Percentiles rank a stretch among this genome's conserved stretches.
Conservation (phyloP, 2,329 filamentous ascomycete species). For the Albophoma yamanashiensis region DNA sequence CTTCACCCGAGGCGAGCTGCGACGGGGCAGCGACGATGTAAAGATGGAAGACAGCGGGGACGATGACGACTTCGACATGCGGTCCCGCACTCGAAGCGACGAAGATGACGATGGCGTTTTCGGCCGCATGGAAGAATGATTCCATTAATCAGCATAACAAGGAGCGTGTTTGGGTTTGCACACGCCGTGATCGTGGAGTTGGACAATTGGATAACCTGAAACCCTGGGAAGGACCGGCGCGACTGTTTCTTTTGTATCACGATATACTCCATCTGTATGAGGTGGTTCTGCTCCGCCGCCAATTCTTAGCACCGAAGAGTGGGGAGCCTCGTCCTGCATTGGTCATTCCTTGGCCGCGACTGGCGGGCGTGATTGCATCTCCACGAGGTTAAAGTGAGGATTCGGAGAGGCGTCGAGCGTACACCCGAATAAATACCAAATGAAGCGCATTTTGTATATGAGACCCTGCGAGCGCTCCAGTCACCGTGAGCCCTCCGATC, state of each 20-base stretch:
- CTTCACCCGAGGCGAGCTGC: conserved; percentile 50
- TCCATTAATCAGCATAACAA: conserved; percentile 6
- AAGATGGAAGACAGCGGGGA: conserved; percentile 62
- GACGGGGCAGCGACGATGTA: conserved; percentile 42
- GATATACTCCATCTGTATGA: conserved; percentile 31
- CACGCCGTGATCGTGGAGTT: conserved; percentile 18
- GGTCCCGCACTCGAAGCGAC: conserved; percentile 56
- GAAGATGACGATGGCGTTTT: conserved; percentile 96
- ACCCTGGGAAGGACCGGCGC: conserved; percentile 14
- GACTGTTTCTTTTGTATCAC: conserved; percentile 40
- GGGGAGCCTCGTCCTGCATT: conserved; percentile 29
- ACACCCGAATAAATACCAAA: conserved; percentile 32
- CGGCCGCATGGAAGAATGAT: conserved; percentile 86
- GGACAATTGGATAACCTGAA: conserved; percentile 22
- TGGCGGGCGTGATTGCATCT: conserved; percentile 29
- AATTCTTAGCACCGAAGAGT: conserved; percentile 60
- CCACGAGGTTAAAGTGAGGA: conserved; percentile 66
- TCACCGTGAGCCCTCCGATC: not conserved
- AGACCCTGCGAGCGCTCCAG: not conserved
- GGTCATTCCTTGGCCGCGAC: conserved; percentile 9
- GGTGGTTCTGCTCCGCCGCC: conserved; percentile 53
- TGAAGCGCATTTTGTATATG: conserved; percentile 13
- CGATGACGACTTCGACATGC: conserved; percentile 56
- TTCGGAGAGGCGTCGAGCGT: conserved; percentile 53
- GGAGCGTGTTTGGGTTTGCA: conserved; percentile 1